Conservation (phyloP, 768 basidiomycete genomes). For the Mrakia gelida region DNA sequence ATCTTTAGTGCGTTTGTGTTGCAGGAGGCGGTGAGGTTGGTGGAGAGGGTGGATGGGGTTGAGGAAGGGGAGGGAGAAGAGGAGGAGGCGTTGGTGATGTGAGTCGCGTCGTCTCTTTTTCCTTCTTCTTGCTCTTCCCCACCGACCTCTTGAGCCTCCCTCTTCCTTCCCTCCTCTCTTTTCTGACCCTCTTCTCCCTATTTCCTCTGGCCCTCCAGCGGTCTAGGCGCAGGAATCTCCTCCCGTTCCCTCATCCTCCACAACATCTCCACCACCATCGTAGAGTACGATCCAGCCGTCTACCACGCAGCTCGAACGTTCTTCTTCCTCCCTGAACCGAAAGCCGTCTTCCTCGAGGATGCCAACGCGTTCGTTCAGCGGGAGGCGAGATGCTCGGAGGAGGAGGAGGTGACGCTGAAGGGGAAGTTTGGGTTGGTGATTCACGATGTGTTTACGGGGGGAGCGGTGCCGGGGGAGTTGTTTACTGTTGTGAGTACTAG, state of each 20-base stretch:
- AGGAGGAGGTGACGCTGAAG: slow-evolving; percentile 48
- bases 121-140: slow-evolving; percentile 29
- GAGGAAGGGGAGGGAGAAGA: slow-evolving; percentile 13
- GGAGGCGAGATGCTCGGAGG: slow-evolving; percentile 40
- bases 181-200: not conserved
- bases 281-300: slow-evolving; percentile 85
- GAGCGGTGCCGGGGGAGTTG: slow-evolving; percentile 77
- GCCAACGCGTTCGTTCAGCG: slow-evolving; percentile 64
- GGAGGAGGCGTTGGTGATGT: slow-evolving; percentile 67
- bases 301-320: slow-evolving; percentile 72
- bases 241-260: slow-evolving; percentile 69
- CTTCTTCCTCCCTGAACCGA: slow-evolving; percentile 68
- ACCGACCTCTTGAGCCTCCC: slow-evolving; percentile 16
- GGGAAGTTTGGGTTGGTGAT: slow-evolving; percentile 52
- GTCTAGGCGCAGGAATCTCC: slow-evolving; percentile 79
- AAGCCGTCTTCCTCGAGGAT: slow-evolving; percentile 68
- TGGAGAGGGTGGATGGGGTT: not conserved
- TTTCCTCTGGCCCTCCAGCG: slow-evolving; percentile 51
- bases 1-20: slow-evolving; percentile 79
- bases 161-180: not conserved
- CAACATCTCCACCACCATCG: slow-evolving; percentile 34
- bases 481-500: slow-evolving; percentile 54
- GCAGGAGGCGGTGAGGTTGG: slow-evolving; percentile 60
- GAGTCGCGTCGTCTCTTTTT: slow-evolving; percentile 39
- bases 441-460: slow-evolving; percentile 83